Base-by-base conservation (phyloP, 164 flowering plant genomes). In the Taxillus chinensis region DNA sequence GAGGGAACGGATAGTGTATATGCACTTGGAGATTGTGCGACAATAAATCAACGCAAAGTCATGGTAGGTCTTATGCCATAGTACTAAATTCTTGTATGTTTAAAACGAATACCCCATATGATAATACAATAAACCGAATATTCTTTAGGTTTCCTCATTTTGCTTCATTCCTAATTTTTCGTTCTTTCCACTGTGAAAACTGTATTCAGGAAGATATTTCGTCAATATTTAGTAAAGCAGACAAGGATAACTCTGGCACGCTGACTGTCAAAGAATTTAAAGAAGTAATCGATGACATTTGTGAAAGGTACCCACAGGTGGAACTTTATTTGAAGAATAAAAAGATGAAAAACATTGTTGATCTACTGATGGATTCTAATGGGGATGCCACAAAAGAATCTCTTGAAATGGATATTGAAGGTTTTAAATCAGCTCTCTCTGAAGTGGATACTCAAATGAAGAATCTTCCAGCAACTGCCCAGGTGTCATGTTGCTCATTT, bases 1-100 rank as follows among this genome's bases (percentile, higher is more conserved):
- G 89, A 82, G 62, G 93, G 92, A 61, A 62, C 69, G 63, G 82
- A 82, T 63, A 59, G 62, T 62, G 72, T 92, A 39, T 92, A 90
- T 73, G 97, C 97, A 38, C 73, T 92, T 37, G 98, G 98, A 67
- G 98, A 92, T 65, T 90, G 97, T 71, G 97, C 98, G 14, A 84
- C 86, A 7, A 83, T 87, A 48, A 86, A 86, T 74, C 98, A 92
- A 67, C 89, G 96, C 13, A 90, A 75, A 85, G 89, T 92, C 84
- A 83, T 90, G 97, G 98, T 92, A 80, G 38, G 51, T 57, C 15
- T 39, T 52, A 27, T 57, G 11, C 41, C 27, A 27, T 27, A 27
- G 27, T 27, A 27, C 27, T 27, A 27, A 27, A 27, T 27, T 27
- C 27, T 27, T 27, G 27, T 27, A 27, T 27, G 27, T 27, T 27